Evolutionary conservation across 2,329 filamentous ascomycete species (phyloP).

Genomic region (Paracoccidioides lutzii): DNA sequence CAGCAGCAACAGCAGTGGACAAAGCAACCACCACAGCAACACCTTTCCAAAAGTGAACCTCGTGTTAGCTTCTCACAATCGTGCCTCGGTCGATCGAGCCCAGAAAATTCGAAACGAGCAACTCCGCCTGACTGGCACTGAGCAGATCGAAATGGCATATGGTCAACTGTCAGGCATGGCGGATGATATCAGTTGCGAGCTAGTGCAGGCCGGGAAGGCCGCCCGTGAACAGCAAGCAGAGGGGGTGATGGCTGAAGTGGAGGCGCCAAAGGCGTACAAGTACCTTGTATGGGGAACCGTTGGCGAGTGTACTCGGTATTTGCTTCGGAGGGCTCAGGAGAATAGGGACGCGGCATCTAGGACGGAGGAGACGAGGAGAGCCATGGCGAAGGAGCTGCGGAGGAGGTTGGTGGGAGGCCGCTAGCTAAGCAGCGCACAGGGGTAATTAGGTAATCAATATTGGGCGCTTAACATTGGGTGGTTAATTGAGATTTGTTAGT

Average conservation of each 20-base stretch:
- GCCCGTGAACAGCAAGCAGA: conserved; percentile 8
- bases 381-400: conserved; percentile 40
- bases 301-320: conserved; percentile 66
- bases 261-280: conserved; percentile 40
- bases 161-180: conserved; percentile 49
- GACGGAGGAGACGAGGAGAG: conserved; percentile 38
- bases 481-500: no score
- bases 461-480: no score
- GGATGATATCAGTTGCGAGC: conserved; percentile 42
- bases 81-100: conserved; percentile 49
- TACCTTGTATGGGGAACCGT: conserved; percentile 44
- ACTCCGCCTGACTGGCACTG: conserved; percentile 19
- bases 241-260: conserved; percentile 15
- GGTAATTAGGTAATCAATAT: no score
- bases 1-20: conserved; percentile 14
- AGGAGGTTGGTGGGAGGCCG: conserved; percentile 18
- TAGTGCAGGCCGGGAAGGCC: conserved; percentile 23
- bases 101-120: conserved; percentile 37
- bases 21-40: neutral
- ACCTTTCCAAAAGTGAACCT: conserved; percentile 46
- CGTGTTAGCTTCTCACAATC: conserved; percentile 73
- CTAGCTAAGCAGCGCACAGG: neutral
- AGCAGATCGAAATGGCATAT: conserved; percentile 38
- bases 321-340: conserved; percentile 43
- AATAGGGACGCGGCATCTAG: conserved; percentile 44